Percentiles rank a stretch among this genome's conserved stretches.
These are phyloP conservation scores for Beauveria medogensis DNA, from an alignment of 2,329 filamentous ascomycete species.

Conservation along the genomic window DNA sequence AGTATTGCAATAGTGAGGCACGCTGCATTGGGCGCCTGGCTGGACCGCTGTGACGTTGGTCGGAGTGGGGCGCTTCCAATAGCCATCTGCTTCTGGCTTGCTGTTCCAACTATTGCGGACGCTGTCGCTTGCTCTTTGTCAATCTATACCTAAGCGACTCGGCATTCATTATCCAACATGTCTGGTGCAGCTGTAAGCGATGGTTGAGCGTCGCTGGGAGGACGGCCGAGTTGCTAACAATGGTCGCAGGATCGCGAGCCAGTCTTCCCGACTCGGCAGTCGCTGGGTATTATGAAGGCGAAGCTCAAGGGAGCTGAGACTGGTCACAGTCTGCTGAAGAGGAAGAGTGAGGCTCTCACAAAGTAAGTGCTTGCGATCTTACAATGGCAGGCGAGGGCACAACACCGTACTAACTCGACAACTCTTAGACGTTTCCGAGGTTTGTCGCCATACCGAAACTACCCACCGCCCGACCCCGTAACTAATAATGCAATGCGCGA, in stretches of 20 bases:
- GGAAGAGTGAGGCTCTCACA: conserved; percentile 95
- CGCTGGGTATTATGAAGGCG: conserved; percentile 91
- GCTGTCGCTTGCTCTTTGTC: conserved; percentile 3
- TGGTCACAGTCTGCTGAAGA: conserved; percentile 89
- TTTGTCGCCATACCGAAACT: conserved; percentile 26
- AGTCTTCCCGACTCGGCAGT: conserved; percentile 97
- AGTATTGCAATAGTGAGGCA: conserved; percentile 6
- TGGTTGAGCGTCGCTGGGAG: too few species aligned
- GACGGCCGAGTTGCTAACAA: neutral
- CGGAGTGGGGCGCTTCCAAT: neutral
- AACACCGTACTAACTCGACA: neutral
- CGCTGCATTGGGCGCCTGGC: neutral
- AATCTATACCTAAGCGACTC: conserved; percentile 1
- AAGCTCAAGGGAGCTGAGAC: conserved; percentile 93
- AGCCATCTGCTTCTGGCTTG: neutral
- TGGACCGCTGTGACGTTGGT: conserved; percentile 4
- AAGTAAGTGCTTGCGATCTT: conserved; percentile 53
- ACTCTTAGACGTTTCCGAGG: conserved; percentile 74
- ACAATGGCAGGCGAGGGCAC: neutral
- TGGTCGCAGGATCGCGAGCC: conserved; percentile 74
- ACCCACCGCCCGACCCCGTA: neutral
- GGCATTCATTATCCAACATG: conserved; percentile 20
- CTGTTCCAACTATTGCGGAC: neutral
- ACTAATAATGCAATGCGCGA: conserved; percentile 15
- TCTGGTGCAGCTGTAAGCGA: conserved; percentile 32